phyloP scores from a whole-genome alignment of 208 protist genomes.

The Leishmania aethiopica region DNA sequence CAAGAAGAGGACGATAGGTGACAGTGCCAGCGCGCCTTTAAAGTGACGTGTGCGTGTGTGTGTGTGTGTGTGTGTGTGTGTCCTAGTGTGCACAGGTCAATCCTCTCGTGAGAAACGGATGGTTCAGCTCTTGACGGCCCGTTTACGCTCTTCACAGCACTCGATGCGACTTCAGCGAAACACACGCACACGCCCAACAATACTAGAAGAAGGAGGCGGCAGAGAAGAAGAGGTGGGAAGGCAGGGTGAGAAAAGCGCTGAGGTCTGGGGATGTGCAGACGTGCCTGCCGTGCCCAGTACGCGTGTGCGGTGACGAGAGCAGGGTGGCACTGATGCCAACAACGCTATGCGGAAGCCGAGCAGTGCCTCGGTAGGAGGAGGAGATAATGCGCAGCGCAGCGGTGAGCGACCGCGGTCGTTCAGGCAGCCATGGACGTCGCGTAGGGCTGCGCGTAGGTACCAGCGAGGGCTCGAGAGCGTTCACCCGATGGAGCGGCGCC shows the following conservation, averaged over 20 bases:
- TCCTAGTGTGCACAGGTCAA: background rate
- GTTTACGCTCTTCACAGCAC: background rate
- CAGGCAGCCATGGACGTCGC: background rate
- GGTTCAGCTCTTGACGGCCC: background rate
- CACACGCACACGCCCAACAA: background rate
- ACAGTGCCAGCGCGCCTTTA: background rate
- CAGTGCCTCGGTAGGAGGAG: background rate
- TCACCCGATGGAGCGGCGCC: background rate
- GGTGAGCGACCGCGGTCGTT: background rate
- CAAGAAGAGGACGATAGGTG: background rate
- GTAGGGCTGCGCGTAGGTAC: background rate
- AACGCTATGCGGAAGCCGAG: background rate
- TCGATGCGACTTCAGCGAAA: background rate
- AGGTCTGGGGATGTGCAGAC: background rate
- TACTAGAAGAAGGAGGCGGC: background rate
- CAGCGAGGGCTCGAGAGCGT: background rate
- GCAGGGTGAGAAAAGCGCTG: background rate
- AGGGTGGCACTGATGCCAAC: background rate
- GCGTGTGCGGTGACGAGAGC: background rate
- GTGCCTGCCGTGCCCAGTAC: background rate
- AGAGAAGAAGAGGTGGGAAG: background rate
- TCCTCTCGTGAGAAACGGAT: background rate
- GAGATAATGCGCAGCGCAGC: background rate
- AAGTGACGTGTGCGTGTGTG: background rate
- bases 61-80: background rate